Base-by-base conservation (phyloP, 805 yeast genomes). In the Maudiozyma bulderi region DNA sequence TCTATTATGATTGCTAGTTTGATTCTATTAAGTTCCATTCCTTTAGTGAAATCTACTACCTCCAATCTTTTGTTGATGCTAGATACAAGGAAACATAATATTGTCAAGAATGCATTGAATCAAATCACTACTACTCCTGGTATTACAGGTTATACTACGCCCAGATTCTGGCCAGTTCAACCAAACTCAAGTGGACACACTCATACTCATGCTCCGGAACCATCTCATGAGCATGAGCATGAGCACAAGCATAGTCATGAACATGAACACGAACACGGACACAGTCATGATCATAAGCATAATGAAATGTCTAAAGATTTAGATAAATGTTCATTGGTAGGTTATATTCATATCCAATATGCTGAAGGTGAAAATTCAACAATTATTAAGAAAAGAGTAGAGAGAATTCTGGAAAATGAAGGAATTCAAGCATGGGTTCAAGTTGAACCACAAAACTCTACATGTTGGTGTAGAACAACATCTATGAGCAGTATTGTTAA, bases 111-210 rank as follows among this genome's bases (percentile, higher is more conserved):
- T 31, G 75, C 84, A 0, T 69, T 91, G 42, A 78, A 80, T 52
- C 91, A 86, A 49, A 72, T 90, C 3, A 70, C 82, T 3, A 71
- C 74, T 28, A 75, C 86, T 5, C 82, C 85, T 6, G 98, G 97
- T 2, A 86, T 91, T 2, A 78, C 82, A 46, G 82, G 95, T 0
- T 88, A 87, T 58, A 80, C 95, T 0, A 84, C 88, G 0, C 97
- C 98, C 8, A 76, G 95, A 57, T 90, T 91, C 66, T 91, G 98
- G 98, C 86, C 91, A 3, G 73, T 63, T 5, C 66, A 51, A 43
- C 62, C 65, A 38, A 63, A 62, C 15, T 54, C 59, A 8, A 31
- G 45, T 7, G 48, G 44, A 1, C 65, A 62, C 44, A 40, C 61
- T 2, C 68, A 64, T 54, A 28, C 57, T 2, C 68, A 65, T 49